These are phyloP conservation scores for Bretschneidera sinensis DNA, from an alignment of 345 rosid species.

Conservation along the genomic window DNA sequence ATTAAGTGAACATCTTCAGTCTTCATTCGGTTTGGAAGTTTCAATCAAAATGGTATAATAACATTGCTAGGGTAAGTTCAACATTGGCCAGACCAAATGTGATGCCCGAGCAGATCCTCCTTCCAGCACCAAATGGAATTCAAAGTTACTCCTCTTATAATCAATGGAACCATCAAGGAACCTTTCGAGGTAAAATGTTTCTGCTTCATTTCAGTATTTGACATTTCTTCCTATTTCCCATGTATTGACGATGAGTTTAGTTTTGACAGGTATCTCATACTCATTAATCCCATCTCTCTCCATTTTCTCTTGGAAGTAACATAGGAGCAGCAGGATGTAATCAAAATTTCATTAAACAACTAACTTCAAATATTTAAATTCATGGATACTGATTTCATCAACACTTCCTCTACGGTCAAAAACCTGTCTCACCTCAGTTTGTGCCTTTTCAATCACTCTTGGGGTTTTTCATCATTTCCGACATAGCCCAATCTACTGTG, in stretches of 20 bases:
- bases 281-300: slow-evolving; percentile 20
- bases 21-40: slow-evolving; percentile 17
- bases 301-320: slow-evolving; percentile 24
- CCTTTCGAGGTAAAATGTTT: slow-evolving; percentile 28
- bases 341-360: slow-evolving; percentile 29
- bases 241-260: slow-evolving; percentile 24
- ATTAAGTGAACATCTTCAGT: not conserved
- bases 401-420: slow-evolving; percentile 9
- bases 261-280: slow-evolving; percentile 22
- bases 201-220: slow-evolving; percentile 21
- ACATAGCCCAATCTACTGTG: slow-evolving; percentile 27
- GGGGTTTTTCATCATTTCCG: slow-evolving; percentile 31
- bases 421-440: slow-evolving; percentile 22
- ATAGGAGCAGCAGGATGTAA: slow-evolving; percentile 24
- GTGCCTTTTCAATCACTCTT: slow-evolving; percentile 21
- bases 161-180: slow-evolving; percentile 14
- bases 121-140: slow-evolving; percentile 29
- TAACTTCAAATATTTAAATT: slow-evolving; percentile 17
- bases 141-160: slow-evolving; percentile 20
- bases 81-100: slow-evolving; percentile 8
- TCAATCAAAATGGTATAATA: slow-evolving; percentile 28
- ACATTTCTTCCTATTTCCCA: slow-evolving; percentile 33
- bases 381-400: slow-evolving; percentile 6
- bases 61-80: slow-evolving; percentile 20
- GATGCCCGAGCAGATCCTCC: slow-evolving; percentile 34